Evolutionary conservation across 495 filamentous ascomycete genomes (phyloP).

Genomic region (Viridothelium virens): DNA sequence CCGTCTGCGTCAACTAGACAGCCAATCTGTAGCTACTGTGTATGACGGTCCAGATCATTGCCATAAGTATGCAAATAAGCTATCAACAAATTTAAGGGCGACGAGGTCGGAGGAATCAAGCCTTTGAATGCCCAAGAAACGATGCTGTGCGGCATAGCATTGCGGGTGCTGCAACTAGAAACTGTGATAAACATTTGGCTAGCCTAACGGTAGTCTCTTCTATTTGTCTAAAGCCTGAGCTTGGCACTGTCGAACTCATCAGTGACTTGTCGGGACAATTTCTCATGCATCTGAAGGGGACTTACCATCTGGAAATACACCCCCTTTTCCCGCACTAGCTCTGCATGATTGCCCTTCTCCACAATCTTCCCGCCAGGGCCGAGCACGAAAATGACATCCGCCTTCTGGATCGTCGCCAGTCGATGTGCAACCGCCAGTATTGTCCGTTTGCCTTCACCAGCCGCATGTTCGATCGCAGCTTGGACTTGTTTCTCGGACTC

Average conservation of each 20-base stretch:
- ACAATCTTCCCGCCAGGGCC: slow-evolving; percentile 37
- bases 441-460: slow-evolving; percentile 50
- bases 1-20: slow-evolving; percentile 8
- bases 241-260: slow-evolving; percentile 10
- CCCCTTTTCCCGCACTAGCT: slow-evolving; percentile 41
- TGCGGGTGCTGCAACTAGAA: slow-evolving; percentile 7
- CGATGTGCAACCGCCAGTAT: slow-evolving; percentile 66
- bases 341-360: slow-evolving; percentile 46
- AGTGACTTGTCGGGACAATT: slow-evolving; percentile 12
- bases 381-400: slow-evolving; percentile 48
- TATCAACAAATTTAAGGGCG: neutral
- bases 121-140: slow-evolving; percentile 1
- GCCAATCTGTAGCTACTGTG: neutral
- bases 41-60: neutral
- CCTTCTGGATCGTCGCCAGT: slow-evolving; percentile 46
- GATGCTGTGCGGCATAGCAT: neutral
- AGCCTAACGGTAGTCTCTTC: slow-evolving; percentile 9
- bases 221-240: slow-evolving; percentile 12
- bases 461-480: slow-evolving; percentile 55
- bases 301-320: slow-evolving; percentile 46
- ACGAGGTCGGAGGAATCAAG: neutral
- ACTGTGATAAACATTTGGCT: slow-evolving; percentile 12
- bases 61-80: neutral
- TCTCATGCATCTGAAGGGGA: slow-evolving; percentile 29
- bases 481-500: slow-evolving; percentile 66